Evolutionary conservation across 2,329 filamentous ascomycete species (phyloP).

Genomic region (Scedosporium aurantiacum): DNA sequence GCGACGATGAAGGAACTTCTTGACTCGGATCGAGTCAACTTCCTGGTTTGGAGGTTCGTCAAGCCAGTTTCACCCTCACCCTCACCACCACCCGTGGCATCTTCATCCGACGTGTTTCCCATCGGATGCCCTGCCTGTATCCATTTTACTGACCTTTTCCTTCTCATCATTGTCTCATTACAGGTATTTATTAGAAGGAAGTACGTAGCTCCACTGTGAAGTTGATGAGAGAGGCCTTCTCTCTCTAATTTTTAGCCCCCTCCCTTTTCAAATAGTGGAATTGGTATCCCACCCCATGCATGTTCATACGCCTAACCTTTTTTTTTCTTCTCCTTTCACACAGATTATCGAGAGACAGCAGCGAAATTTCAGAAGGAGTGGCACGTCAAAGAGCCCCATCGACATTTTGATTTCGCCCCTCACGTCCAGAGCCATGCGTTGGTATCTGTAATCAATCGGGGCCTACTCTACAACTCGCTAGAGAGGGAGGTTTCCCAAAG

Average conservation of each 20-base stretch:
- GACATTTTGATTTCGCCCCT: conserved; percentile 51
- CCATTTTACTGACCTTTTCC: conserved; percentile 8
- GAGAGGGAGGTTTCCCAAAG: conserved; percentile 42
- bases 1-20: conserved; percentile 49
- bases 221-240: conserved; percentile 7
- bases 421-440: conserved; percentile 55
- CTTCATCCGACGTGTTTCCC: conserved; percentile 4
- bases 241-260: neutral
- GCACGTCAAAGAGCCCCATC: conserved; percentile 51
- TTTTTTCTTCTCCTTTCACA: neutral
- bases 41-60: conserved; percentile 59
- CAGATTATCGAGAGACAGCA: conserved; percentile 58
- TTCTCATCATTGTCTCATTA: conserved; percentile 8
- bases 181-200: conserved; percentile 52
- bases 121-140: neutral
- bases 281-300: neutral
- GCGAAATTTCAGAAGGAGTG: conserved; percentile 60
- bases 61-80: conserved; percentile 15
- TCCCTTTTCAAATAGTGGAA: neutral
- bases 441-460: conserved; percentile 52
- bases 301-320: neutral
- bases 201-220: conserved; percentile 33
- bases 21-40: conserved; percentile 58
- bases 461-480: conserved; percentile 48
- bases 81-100: conserved; percentile 11